phyloP scores from a whole-genome alignment of 495 filamentous ascomycete species.

The Penicillium taxi region DNA sequence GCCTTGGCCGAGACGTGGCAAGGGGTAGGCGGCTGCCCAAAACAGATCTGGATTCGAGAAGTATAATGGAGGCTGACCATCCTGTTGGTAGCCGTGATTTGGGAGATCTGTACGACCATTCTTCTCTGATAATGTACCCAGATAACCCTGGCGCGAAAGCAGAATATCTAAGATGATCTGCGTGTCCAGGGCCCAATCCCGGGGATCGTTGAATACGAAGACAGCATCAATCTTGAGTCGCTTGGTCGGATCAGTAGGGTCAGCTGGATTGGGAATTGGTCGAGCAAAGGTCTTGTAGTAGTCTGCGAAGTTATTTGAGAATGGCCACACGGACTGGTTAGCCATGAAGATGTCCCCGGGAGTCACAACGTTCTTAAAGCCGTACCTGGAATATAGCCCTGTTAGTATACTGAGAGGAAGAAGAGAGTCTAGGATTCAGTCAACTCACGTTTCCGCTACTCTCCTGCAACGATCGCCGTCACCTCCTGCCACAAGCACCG shows the following conservation, averaged over 20 bases:
- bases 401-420: neutral
- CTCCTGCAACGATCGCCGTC: conserved; percentile 64
- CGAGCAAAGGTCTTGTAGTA: conserved; percentile 55
- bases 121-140: conserved; percentile 67
- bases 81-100: conserved; percentile 67
- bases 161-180: conserved; percentile 77
- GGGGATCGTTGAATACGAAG: conserved; percentile 82
- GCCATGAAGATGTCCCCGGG: conserved; percentile 74
- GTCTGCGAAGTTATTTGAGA: conserved; percentile 51
- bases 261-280: conserved; percentile 43
- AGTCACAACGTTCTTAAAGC: conserved; percentile 77
- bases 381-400: conserved; percentile 50
- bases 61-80: conserved; percentile 72
- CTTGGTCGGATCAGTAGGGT: conserved; percentile 30
- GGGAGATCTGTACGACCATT: conserved; percentile 49
- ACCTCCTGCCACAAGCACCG: conserved; percentile 74
- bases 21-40: conserved; percentile 74
- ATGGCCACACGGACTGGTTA: conserved; percentile 72
- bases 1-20: conserved; percentile 89
- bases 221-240: conserved; percentile 73
- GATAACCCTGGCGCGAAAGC: conserved; percentile 59
- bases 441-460: conserved; percentile 56
- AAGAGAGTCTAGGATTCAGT: neutral
- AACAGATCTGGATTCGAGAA: conserved; percentile 86
- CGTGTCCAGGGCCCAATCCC: conserved; percentile 87